Percentiles rank a stretch among this genome's conserved stretches.
phyloP scores from a whole-genome alignment of 2,329 filamentous ascomycete genomes.

The Erysiphe pulchra region DNA sequence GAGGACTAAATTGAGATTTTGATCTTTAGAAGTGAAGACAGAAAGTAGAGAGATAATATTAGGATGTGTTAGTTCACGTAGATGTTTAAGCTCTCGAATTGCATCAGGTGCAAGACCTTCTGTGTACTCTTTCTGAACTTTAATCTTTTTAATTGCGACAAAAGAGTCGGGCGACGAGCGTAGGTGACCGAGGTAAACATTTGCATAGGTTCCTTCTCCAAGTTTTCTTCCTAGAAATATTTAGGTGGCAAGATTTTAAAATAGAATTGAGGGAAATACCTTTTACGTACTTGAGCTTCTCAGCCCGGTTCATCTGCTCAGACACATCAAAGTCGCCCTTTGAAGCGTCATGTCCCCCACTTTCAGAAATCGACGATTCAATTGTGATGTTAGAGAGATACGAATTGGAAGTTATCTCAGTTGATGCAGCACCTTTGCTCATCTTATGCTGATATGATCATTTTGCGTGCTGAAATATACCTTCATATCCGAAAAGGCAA shows the following conservation, averaged over 20 bases:
- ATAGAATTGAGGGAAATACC: constrained; percentile 19
- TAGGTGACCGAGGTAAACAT: constrained; percentile 75
- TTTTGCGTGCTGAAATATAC: too few relatives aligned
- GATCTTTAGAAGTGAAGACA: constrained; percentile 87
- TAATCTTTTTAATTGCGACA: constrained; percentile 88
- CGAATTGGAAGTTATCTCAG: too few relatives aligned
- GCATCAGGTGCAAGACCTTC: constrained; percentile 89
- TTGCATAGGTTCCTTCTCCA: constrained; percentile 89
- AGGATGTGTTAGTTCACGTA: constrained; percentile 80
- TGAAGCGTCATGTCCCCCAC: neutral
- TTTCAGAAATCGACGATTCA: neutral
- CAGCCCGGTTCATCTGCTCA: constrained; percentile 61
- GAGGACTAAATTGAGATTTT: constrained; percentile 87
- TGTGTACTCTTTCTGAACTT: constrained; percentile 59
- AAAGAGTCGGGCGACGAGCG: constrained; percentile 42
- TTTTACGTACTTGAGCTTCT: constrained; percentile 76
- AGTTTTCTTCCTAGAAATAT: constrained; percentile 47
- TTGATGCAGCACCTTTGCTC: too few relatives aligned
- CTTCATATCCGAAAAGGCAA: too few relatives aligned
- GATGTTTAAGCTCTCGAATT: constrained; percentile 81
- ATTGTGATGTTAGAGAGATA: too few relatives aligned
- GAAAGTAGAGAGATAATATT: constrained; percentile 86
- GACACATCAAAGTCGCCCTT: constrained; percentile 26
- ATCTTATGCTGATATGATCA: too few relatives aligned
- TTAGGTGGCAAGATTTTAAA: neutral